These are phyloP conservation scores for Mayamaea pseudoterrestris DNA, from an alignment of 108 stramenopile genomes.

Conservation along the genomic window DNA sequence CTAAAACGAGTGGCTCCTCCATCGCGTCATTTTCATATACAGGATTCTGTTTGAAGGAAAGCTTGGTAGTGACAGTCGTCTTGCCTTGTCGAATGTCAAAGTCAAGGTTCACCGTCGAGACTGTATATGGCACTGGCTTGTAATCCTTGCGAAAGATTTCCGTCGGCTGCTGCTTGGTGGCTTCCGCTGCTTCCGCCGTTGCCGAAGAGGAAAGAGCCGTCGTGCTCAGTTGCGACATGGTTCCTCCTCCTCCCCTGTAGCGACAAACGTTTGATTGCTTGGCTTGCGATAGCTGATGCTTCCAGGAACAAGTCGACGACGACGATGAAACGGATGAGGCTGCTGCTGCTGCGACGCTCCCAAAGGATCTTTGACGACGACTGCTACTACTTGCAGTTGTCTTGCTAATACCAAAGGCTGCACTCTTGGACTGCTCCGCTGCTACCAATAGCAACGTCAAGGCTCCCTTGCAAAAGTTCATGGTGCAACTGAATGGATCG, in stretches of 20 bases:
- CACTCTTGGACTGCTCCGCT: neutral
- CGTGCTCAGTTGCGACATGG: no score
- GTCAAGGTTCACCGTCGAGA: constrained; percentile 48
- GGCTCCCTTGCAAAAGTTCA: neutral
- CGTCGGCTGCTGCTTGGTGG: constrained; percentile 15
- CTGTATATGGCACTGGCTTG: constrained; percentile 37
- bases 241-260: no score
- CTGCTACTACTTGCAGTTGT: neutral
- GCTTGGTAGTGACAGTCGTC: constrained; percentile 39
- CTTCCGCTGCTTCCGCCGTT: constrained; percentile 4
- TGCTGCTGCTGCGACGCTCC: neutral
- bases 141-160: constrained; percentile 66
- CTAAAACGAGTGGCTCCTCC: constrained; percentile 60
- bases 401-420: neutral
- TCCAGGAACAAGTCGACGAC: no score
- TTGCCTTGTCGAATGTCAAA: constrained; percentile 60
- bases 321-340: neutral
- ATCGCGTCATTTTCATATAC: no score
- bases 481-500: neutral
- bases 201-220: neutral
- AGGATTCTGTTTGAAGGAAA: constrained; percentile 25
- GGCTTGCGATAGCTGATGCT: neutral
- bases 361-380: neutral
- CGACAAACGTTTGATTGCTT: neutral
- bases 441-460: neutral